Percentiles rank a stretch among this genome's conserved stretches.
Conservation (phyloP, 1,139 yeast species). For the Suhomyces choctaworum region DNA sequence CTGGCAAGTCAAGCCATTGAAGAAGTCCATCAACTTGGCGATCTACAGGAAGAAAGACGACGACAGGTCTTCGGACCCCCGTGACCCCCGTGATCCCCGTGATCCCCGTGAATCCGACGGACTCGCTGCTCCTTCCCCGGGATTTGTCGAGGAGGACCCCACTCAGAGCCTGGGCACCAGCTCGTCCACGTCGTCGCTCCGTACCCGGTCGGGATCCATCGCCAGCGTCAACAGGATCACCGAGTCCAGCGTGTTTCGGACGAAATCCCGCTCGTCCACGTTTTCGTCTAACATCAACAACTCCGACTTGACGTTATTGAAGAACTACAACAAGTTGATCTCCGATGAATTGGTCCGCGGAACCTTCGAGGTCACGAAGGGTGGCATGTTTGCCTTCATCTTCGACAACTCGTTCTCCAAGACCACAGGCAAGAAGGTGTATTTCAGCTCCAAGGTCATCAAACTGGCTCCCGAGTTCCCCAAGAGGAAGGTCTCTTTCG, state of each 20-base stretch:
- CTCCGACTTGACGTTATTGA: conserved; percentile 41
- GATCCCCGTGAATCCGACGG: conserved; percentile 4
- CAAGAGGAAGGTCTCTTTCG: conserved; percentile 8
- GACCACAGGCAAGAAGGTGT: conserved; percentile 76
- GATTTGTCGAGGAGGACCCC: neutral
- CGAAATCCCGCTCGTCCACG: conserved; percentile 39
- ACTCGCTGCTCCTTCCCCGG: conserved; percentile 5
- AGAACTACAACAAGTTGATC: conserved; percentile 43
- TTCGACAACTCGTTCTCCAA: conserved; percentile 92
- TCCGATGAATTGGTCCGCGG: conserved; percentile 66
- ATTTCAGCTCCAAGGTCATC: conserved; percentile 58
- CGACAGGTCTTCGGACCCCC: conserved; percentile 3
- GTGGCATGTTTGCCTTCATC: conserved; percentile 80
- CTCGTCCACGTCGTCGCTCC: conserved; percentile 2
- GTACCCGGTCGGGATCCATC: conserved; percentile 34
- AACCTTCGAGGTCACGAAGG: conserved; percentile 52
- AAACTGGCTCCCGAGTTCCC: conserved; percentile 8
- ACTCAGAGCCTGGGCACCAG: conserved; percentile 1
- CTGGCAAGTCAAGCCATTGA: conserved; percentile 84
- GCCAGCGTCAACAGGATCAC: conserved; percentile 42
- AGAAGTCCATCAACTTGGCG: conserved; percentile 74
- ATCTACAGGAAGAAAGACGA: conserved; percentile 50
- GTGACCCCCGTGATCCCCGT: conserved; percentile 8
- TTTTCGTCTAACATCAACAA: conserved; percentile 35
- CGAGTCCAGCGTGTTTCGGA: conserved; percentile 30